Conservation (phyloP, 2,329 filamentous ascomycete species). For the Balansia obtecta region DNA sequence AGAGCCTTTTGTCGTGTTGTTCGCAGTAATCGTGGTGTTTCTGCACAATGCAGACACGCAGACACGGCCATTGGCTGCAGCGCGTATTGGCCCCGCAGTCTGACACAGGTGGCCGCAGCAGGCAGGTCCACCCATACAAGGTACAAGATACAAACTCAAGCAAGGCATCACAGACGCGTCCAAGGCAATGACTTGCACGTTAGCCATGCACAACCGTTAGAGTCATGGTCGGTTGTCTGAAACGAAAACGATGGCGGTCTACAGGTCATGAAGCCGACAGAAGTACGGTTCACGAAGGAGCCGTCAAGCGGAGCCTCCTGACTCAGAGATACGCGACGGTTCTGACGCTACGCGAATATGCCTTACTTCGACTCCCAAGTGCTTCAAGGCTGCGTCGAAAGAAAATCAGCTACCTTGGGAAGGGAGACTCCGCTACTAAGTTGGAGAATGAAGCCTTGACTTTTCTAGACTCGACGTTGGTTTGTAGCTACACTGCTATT, state of each 20-base stretch:
- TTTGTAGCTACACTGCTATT: slow-evolving; percentile 37
- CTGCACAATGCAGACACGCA: too few relatives aligned
- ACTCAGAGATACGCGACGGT: slow-evolving; percentile 55
- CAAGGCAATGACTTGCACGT: not conserved
- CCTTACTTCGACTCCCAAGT: slow-evolving; percentile 52
- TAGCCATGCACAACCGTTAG: not conserved
- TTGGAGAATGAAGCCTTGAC: slow-evolving; percentile 32
- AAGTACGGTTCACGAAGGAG: slow-evolving; percentile 6
- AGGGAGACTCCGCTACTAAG: slow-evolving; percentile 13
- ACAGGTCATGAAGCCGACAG: slow-evolving; percentile 4
- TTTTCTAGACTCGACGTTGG: slow-evolving; percentile 57
- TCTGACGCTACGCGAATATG: slow-evolving; percentile 56
- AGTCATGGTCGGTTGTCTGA: slow-evolving; percentile 15
- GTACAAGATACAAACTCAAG: not conserved
- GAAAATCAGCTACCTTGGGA: slow-evolving; percentile 38
- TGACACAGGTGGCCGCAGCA: not conserved
- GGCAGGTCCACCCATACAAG: not conserved
- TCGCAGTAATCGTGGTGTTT: too few relatives aligned
- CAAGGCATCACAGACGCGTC: not conserved
- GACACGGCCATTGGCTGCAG: too few relatives aligned
- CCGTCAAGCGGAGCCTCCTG: slow-evolving; percentile 48
- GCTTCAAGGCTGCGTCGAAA: slow-evolving; percentile 50
- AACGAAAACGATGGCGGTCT: slow-evolving; percentile 15
- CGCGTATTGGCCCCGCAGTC: too few relatives aligned
- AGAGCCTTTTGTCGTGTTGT: too few relatives aligned